These are phyloP conservation scores for Blastomyces silverae DNA, from an alignment of 2,329 filamentous ascomycete genomes.

Conservation along the genomic window DNA sequence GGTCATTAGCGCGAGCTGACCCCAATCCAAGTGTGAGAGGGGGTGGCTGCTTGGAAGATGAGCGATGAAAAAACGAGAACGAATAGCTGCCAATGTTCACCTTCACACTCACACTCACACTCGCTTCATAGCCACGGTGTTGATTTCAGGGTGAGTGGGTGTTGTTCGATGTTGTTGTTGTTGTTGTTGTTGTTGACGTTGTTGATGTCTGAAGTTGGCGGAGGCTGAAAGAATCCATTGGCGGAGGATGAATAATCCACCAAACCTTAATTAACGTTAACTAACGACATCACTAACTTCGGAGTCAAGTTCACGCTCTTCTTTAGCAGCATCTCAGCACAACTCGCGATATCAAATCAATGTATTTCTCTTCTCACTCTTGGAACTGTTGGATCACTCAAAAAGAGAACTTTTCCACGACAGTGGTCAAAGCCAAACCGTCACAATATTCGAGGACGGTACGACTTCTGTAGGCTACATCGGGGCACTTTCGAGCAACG, in stretches of 20 bases:
- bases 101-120: background rate
- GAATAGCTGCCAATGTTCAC: background rate
- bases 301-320: too few species aligned
- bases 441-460: background rate
- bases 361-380: background rate
- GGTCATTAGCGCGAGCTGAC: background rate
- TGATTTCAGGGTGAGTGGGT: background rate
- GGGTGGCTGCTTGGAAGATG: background rate
- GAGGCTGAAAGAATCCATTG: constrained; percentile 2
- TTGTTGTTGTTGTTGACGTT: background rate
- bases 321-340: background rate
- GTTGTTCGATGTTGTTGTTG: too few species aligned
- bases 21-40: background rate
- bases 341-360: background rate
- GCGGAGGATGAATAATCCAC: constrained; percentile 11
- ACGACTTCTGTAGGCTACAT: background rate
- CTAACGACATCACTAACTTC: too few species aligned
- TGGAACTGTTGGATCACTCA: background rate
- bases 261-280: background rate
- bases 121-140: background rate
- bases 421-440: background rate
- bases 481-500: background rate
- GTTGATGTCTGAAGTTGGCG: background rate
- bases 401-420: background rate
- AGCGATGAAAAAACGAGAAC: background rate